Conservation (phyloP, 2,329 filamentous ascomycete genomes). For the Magnaporthiopsis rhizophila region DNA sequence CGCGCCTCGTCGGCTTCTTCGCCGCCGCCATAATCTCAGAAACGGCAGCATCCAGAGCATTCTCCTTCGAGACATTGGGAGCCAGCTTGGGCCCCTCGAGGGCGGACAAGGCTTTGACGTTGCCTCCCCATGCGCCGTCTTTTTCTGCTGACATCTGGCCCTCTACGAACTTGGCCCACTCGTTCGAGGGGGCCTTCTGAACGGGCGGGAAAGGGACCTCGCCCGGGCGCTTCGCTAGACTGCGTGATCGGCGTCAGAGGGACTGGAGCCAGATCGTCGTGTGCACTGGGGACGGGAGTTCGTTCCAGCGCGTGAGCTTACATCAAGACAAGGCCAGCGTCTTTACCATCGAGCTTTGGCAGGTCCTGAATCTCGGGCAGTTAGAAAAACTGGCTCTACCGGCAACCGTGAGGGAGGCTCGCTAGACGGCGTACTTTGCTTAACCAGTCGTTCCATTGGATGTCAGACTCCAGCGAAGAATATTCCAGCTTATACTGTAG, state of each 20-base stretch:
- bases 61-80: not conserved
- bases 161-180: not conserved
- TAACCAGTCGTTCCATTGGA: not conserved
- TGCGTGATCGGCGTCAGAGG: not conserved
- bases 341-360: not conserved
- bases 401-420: no score
- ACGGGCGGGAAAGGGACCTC: not conserved
- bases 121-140: not conserved
- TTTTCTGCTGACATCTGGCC: not conserved
- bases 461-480: not conserved
- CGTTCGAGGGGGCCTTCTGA: not conserved
- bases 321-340: constrained; percentile 1
- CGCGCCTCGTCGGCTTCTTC: not conserved
- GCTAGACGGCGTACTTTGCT: not conserved
- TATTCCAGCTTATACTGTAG: not conserved
- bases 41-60: not conserved
- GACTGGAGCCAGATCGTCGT: not conserved
- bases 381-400: not conserved
- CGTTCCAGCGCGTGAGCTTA: not conserved
- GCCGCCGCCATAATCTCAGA: not conserved
- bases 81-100: not conserved
- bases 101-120: not conserved
- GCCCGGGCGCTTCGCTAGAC: not conserved
- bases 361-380: not conserved
- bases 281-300: not conserved